Evolutionary conservation across 805 yeast species (phyloP), one percentile per base, ranked within the genome.

Genomic region (Metahyphopichia silvanorum): DNA sequence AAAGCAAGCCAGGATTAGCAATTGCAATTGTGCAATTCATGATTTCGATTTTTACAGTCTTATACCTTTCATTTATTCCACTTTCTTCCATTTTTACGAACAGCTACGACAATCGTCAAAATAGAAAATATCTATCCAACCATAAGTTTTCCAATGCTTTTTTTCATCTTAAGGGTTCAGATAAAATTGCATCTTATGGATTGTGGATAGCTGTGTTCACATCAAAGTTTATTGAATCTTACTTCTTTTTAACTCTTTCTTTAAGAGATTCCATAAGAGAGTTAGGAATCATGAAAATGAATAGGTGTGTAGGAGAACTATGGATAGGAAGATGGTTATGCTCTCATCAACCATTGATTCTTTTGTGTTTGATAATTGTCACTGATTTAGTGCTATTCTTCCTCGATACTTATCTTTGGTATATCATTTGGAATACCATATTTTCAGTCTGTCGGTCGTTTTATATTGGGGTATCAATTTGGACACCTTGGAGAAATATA

Each of bases 401-500:
- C 44, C 69, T 86, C 34, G 95, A 86, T 45, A 85, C 95, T 0
- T 86, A 86, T 46, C 60, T 86, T 12, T 86, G 95, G 95, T 86
- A 84, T 46, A 85, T 86, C 36, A 69, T 86, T 24, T 82, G 91
- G 76, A 85, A 80, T 48, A 81, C 93, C 0, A 49, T 75, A 0
- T 81, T 83, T 35, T 85, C 94, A 0, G 81, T 85, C 4, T 69
- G 79, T 34, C 63, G 85, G 5, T 82, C 93, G 0, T 70, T 81
- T 42, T 77, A 81, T 25, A 68, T 80, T 39, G 95, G 95, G 1
- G 79, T 84, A 4, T 84, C 94, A 0, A 78, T 86, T 8, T 81
- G 91, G 82, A 83, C 93, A 2, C 95, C 95, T 0, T 86, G 95
- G 95, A 75, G 85, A 52, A 85, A 84, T 46, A 75, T 82, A 19